Conservation (phyloP, 2,329 filamentous ascomycete species). For the Metarhizium album region DNA sequence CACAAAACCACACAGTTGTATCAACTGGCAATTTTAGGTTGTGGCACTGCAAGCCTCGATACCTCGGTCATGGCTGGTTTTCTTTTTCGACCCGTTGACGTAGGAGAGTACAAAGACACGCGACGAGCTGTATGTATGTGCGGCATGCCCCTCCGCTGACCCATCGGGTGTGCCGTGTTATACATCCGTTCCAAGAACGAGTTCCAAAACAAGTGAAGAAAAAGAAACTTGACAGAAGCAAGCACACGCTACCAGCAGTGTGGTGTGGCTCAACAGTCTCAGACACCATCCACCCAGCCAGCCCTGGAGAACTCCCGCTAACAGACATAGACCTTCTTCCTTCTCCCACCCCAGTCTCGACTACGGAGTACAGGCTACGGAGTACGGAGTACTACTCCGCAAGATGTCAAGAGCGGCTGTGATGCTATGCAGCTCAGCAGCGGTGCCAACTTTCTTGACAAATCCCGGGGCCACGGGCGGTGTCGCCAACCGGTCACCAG, state of each 20-base stretch:
- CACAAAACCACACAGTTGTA: background rate
- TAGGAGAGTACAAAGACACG: background rate
- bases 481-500: background rate
- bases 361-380: no score
- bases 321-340: background rate
- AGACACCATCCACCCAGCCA: background rate
- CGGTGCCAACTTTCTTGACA: background rate
- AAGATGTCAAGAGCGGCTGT: background rate
- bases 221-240: background rate
- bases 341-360: background rate
- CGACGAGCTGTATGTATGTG: background rate
- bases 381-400: no score
- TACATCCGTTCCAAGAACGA: background rate
- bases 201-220: background rate
- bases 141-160: background rate
- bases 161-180: background rate
- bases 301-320: background rate
- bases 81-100: background rate
- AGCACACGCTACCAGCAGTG: background rate
- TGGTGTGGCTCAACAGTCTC: background rate
- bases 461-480: background rate
- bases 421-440: background rate
- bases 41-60: background rate
- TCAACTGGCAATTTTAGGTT: background rate
- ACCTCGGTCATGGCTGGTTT: background rate